These are phyloP conservation scores for Penicillium dipodomyicola DNA, from an alignment of 495 filamentous ascomycete genomes.

Conservation along the genomic window DNA sequence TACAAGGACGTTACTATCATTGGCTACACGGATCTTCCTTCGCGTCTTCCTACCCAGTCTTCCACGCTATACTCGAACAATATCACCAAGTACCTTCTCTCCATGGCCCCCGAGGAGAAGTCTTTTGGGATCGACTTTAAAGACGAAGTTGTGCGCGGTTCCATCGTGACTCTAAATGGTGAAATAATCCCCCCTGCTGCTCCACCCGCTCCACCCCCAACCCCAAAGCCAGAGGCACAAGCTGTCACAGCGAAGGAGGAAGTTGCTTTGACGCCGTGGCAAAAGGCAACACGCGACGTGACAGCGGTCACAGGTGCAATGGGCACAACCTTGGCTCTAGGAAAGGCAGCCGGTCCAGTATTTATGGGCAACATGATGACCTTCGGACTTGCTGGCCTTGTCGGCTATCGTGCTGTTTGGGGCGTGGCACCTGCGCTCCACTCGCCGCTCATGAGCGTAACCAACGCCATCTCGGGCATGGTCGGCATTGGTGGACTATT, in stretches of 20 bases:
- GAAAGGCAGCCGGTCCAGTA: conserved; percentile 70
- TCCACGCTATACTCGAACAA: conserved; percentile 86
- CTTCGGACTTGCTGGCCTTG: conserved; percentile 72
- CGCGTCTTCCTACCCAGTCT: conserved; percentile 74
- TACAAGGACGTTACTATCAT: conserved; percentile 78
- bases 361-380: conserved; percentile 83
- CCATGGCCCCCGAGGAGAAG: conserved; percentile 70
- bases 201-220: conserved; percentile 65
- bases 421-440: conserved; percentile 73
- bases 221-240: conserved; percentile 52
- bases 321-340: conserved; percentile 66
- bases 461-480: conserved; percentile 83
- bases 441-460: conserved; percentile 81
- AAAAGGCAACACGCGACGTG: conserved; percentile 70
- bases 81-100: conserved; percentile 77
- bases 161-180: conserved; percentile 72
- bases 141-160: conserved; percentile 77
- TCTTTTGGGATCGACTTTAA: conserved; percentile 70
- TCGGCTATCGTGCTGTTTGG: conserved; percentile 81
- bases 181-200: conserved; percentile 70
- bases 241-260: conserved; percentile 48
- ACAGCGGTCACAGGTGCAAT: conserved; percentile 66
- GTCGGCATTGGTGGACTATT: conserved; percentile 81
- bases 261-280: conserved; percentile 70
- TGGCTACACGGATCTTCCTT: conserved; percentile 80